Percentiles rank a stretch among this genome's conserved stretches.
Conservation (phyloP, 208 protist species). For the Wallacemonas sp. region DNA sequence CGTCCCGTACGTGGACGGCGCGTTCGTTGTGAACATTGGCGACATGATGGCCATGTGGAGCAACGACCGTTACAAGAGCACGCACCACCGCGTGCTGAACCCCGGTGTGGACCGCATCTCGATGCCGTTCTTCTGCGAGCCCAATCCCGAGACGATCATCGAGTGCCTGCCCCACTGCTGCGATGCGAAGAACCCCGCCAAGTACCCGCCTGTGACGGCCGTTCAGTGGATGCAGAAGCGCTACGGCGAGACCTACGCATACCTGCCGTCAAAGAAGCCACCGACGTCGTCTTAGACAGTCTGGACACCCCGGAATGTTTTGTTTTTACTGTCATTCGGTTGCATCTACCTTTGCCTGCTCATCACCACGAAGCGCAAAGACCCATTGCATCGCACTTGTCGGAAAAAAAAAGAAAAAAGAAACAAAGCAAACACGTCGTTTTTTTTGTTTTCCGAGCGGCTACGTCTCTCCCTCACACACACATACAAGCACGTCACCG, state of each 20-base stretch:
- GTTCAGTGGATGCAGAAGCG: slow-evolving; percentile 71
- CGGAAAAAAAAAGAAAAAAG: too few relatives aligned
- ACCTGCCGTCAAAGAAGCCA: slow-evolving; percentile 21
- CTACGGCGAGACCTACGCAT: slow-evolving; percentile 73
- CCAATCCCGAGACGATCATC: slow-evolving; percentile 67
- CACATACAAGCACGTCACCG: too few relatives aligned
- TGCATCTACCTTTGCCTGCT: background rate
- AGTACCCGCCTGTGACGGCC: slow-evolving; percentile 55
- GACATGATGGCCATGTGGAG: slow-evolving; percentile 90
- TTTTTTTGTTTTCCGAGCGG: too few relatives aligned
- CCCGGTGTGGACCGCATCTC: slow-evolving; percentile 69
- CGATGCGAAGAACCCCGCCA: slow-evolving; percentile 53
- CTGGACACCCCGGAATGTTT: background rate
- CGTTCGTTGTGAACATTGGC: slow-evolving; percentile 86
- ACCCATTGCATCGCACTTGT: too few relatives aligned
- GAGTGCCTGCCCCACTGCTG: slow-evolving; percentile 66
- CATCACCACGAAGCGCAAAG: too few relatives aligned
- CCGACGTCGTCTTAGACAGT: background rate
- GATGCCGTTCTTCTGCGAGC: slow-evolving; percentile 87
- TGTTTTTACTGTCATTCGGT: background rate
- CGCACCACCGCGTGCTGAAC: slow-evolving; percentile 72
- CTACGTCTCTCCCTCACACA: too few relatives aligned
- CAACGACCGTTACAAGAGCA: slow-evolving; percentile 74
- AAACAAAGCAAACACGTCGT: too few relatives aligned
- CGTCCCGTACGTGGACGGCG: slow-evolving; percentile 49